Evolutionary conservation across 2,329 filamentous ascomycete genomes (phyloP).

Genomic region (Colletotrichum limetticola): DNA sequence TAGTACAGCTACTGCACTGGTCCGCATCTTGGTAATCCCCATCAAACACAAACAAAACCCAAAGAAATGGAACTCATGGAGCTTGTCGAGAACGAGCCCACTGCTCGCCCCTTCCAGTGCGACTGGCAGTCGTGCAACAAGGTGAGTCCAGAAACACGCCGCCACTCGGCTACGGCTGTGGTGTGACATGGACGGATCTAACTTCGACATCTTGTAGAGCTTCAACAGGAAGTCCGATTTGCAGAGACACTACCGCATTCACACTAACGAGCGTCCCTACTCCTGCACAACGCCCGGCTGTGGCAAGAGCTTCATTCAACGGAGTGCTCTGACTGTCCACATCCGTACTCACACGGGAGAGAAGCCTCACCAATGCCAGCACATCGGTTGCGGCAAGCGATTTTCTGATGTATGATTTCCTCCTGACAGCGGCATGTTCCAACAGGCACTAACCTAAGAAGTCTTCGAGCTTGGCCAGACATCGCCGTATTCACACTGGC

Average conservation of each 20-base stretch:
- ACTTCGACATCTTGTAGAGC: conserved; percentile 58
- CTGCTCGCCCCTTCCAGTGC: conserved; percentile 71
- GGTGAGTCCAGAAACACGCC: conserved; percentile 51
- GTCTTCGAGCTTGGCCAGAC: conserved; percentile 74
- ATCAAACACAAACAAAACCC: conserved; percentile 38
- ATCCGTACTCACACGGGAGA: conserved; percentile 77
- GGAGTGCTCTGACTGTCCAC: conserved; percentile 76
- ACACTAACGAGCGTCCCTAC: conserved; percentile 77
- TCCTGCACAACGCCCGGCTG: conserved; percentile 69
- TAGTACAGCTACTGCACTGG: conserved; percentile 29
- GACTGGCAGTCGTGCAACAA: conserved; percentile 72
- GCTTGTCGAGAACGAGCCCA: conserved; percentile 72
- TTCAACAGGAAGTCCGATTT: conserved; percentile 80
- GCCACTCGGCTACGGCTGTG: background rate
- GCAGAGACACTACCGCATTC: conserved; percentile 76
- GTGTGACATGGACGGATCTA: conserved; percentile 18
- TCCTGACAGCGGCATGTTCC: background rate
- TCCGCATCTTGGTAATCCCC: conserved; percentile 45
- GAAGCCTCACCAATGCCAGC: conserved; percentile 76
- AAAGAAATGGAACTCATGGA: conserved; percentile 71
- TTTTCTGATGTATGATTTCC: conserved; percentile 72
- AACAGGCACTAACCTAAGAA: conserved; percentile 49
- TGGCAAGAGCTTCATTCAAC: conserved; percentile 77
- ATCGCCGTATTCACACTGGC: conserved; percentile 73
- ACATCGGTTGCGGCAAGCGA: conserved; percentile 73